A percentile compares a stretch with the other conserved stretches of the same genome.
These are phyloP conservation scores for Cladosporium sp. DNA, from an alignment of 2,329 filamentous ascomycete species.

Conservation along the genomic window DNA sequence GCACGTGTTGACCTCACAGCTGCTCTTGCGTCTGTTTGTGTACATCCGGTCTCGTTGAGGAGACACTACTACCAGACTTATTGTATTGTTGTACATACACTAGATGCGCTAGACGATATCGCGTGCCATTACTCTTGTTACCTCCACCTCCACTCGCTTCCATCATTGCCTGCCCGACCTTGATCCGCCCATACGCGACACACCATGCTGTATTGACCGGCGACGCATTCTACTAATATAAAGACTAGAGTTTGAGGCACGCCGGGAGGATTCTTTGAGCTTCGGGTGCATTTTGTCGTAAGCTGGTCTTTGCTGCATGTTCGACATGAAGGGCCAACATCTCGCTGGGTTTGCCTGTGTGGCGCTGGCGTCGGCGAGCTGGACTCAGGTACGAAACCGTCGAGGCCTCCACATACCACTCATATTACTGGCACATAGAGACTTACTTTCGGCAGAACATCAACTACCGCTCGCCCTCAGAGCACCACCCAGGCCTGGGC, in stretches of 20 bases:
- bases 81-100: not conserved
- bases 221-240: not conserved
- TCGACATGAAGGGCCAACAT: not conserved
- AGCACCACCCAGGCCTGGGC: conserved; percentile 62
- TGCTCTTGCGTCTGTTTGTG: not conserved
- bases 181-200: not conserved
- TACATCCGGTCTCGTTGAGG: not conserved
- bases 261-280: not conserved
- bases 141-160: not conserved
- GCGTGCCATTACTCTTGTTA: not conserved
- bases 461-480: conserved; percentile 63
- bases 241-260: not conserved
- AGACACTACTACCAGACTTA: not conserved
- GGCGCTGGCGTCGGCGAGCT: conserved; percentile 10
- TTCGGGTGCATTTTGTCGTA: not conserved
- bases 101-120: not conserved
- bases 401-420: not conserved
- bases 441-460: not conserved
- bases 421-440: not conserved
- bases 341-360: not conserved
- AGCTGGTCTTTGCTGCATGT: not conserved
- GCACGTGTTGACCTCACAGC: not conserved
- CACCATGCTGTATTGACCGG: not conserved
- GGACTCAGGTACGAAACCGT: conserved; percentile 10
- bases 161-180: not conserved